These are phyloP conservation scores for Mycosphaerelloides madeirae DNA, from an alignment of 2,329 filamentous ascomycete species.

Conservation along the genomic window DNA sequence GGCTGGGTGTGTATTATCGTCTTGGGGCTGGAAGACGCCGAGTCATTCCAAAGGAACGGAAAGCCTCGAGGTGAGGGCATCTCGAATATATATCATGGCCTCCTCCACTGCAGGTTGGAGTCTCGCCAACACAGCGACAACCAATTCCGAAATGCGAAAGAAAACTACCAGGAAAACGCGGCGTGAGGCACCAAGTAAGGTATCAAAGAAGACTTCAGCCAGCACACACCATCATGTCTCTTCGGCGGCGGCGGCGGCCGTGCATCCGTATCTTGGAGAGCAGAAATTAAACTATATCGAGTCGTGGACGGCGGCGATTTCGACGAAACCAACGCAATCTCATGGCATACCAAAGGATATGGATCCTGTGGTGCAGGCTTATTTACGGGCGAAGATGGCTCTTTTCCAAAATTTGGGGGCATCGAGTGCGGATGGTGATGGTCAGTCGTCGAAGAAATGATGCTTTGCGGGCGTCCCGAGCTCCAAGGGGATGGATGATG, in stretches of 20 bases:
- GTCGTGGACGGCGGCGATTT: constrained; percentile 25
- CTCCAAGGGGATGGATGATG: background rate
- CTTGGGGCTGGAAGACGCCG: too few species aligned
- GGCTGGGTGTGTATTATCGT: background rate
- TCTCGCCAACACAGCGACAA: background rate
- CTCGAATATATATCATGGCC: constrained; percentile 5
- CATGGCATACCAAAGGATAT: constrained; percentile 7
- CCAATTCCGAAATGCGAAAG: background rate
- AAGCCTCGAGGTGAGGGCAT: too few species aligned
- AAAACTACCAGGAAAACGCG: background rate
- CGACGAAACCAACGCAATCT: constrained; percentile 14
- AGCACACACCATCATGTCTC: constrained; percentile 1
- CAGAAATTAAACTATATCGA: constrained; percentile 25
- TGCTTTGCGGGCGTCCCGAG: background rate
- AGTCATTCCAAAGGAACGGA: too few species aligned
- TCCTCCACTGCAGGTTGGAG: background rate
- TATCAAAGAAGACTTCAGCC: background rate
- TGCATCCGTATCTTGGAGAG: constrained; percentile 21
- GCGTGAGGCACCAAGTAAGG: background rate
- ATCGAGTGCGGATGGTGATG: background rate
- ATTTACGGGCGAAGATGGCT: constrained; percentile 34
- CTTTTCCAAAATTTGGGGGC: constrained; percentile 26
- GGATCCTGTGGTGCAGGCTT: constrained; percentile 30
- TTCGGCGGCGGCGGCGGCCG: background rate
- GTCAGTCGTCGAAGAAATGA: background rate